Conservation (phyloP, 805 yeast genomes). For the Metschnikowia continentalis region DNA sequence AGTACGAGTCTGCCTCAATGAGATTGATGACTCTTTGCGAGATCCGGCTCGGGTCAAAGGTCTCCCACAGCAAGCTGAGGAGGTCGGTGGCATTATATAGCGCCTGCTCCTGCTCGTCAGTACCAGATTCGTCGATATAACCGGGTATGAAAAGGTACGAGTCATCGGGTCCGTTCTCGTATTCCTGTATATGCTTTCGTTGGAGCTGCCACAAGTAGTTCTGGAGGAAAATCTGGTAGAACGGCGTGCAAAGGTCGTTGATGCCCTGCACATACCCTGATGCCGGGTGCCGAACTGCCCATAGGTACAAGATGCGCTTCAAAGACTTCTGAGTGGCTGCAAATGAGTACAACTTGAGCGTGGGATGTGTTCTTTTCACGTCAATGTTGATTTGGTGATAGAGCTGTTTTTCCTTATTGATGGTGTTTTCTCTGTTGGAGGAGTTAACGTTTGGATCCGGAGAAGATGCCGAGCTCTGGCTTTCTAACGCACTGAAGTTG, state of each 20-base stretch:
- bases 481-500: constrained; percentile 47
- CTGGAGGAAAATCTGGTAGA: constrained; percentile 77
- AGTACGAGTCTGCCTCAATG: constrained; percentile 93
- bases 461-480: constrained; percentile 12
- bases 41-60: constrained; percentile 57
- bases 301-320: constrained; percentile 76
- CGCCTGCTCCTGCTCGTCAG: constrained; percentile 20
- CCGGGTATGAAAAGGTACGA: constrained; percentile 32
- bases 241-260: constrained; percentile 90
- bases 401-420: constrained; percentile 57
- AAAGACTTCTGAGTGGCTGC: constrained; percentile 72
- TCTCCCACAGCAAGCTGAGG: constrained; percentile 39
- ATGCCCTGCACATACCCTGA: constrained; percentile 98
- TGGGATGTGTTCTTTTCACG: constrained; percentile 91
- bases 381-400: constrained; percentile 97
- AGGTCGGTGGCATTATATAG: constrained; percentile 26
- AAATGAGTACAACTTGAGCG: constrained; percentile 64
- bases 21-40: constrained; percentile 57
- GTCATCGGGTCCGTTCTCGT: constrained; percentile 21
- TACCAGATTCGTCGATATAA: constrained; percentile 25
- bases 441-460: constrained; percentile 10
- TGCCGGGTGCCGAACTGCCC: constrained; percentile 98
- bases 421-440: constrained; percentile 33
- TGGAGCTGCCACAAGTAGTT: constrained; percentile 53
- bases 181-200: constrained; percentile 12